A percentile compares a stretch with the other conserved stretches of the same genome.
Conservation (phyloP, 257 asterid species). For the Scutellaria galericulata region DNA sequence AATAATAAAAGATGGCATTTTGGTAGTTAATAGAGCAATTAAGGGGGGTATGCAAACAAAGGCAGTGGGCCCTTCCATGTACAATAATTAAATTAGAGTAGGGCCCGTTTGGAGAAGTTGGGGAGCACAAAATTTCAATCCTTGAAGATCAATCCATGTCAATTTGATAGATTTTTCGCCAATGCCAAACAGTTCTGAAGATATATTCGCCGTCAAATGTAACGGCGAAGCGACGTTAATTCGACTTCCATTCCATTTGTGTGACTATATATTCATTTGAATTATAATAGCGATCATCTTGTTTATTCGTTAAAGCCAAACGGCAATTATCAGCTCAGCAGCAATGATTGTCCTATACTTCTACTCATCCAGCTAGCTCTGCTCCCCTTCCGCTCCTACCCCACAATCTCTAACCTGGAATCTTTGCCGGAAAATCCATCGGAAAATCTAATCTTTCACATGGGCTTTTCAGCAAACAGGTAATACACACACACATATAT, state of each 20-base stretch:
- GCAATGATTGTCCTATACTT: constrained; percentile 53
- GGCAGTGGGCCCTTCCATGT: background rate
- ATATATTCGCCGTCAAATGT: constrained; percentile 48
- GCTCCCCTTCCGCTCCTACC: constrained; percentile 33
- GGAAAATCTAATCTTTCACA: constrained; percentile 40
- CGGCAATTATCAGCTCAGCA: constrained; percentile 43
- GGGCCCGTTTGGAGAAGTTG: constrained; percentile 39
- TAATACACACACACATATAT: background rate
- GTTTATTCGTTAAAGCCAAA: constrained; percentile 42
- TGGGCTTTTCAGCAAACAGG: constrained; percentile 30
- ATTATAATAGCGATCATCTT: background rate
- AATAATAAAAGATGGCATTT: constrained; percentile 27
- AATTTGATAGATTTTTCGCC: constrained; percentile 34
- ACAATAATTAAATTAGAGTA: constrained; percentile 33
- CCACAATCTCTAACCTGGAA: constrained; percentile 29
- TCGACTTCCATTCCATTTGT: background rate
- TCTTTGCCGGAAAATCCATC: constrained; percentile 54
- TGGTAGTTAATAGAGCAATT: constrained; percentile 18
- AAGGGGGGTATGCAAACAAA: constrained; percentile 23
- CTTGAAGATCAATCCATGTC: constrained; percentile 33
- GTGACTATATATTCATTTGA: background rate
- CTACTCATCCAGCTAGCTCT: constrained; percentile 42
- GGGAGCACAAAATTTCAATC: constrained; percentile 36
- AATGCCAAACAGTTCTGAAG: constrained; percentile 30
- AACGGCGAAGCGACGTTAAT: constrained; percentile 48